Evolutionary conservation across 2,329 filamentous ascomycete genomes (phyloP).

Genomic region (Microcera coccophila): DNA sequence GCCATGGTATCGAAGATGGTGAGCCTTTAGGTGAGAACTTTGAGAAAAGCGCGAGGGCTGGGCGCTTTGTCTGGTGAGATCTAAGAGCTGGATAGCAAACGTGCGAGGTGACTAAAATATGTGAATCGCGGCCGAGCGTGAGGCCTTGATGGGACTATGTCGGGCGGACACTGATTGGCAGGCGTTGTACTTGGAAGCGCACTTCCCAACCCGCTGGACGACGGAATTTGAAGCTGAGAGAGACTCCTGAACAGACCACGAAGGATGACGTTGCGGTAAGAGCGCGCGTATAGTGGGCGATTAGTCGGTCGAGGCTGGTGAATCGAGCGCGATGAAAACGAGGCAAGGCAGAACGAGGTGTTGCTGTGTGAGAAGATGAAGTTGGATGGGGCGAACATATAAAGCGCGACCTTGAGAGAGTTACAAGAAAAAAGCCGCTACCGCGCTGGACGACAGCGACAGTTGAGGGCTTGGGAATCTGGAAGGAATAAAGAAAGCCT

Average conservation of each 20-base stretch:
- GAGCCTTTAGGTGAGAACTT: neutral
- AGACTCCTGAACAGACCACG: too few relatives aligned
- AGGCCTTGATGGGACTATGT: neutral
- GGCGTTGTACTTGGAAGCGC: too few relatives aligned
- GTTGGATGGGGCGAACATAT: neutral
- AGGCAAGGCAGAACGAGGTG: neutral
- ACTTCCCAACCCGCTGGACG: too few relatives aligned
- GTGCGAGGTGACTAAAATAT: neutral
- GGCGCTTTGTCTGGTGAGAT: neutral
- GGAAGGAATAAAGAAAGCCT: constrained; percentile 17
- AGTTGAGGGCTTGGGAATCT: too few relatives aligned
- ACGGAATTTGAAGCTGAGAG: too few relatives aligned
- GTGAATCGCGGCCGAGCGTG: neutral
- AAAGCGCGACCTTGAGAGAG: neutral
- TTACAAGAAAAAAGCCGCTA: neutral
- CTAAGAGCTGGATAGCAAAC: neutral
- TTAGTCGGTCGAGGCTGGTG: too few relatives aligned
- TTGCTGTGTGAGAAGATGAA: neutral
- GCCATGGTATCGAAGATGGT: constrained; percentile 27
- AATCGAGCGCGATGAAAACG: neutral
- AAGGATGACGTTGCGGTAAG: too few relatives aligned
- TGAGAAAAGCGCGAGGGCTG: neutral
- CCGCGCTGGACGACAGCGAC: neutral
- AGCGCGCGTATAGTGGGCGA: too few relatives aligned
- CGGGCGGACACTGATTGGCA: too few relatives aligned